Evolutionary conservation across 257 asterid genomes (phyloP), one percentile per base, ranked within the genome.

Genomic region (Anisodus acutangulus): DNA sequence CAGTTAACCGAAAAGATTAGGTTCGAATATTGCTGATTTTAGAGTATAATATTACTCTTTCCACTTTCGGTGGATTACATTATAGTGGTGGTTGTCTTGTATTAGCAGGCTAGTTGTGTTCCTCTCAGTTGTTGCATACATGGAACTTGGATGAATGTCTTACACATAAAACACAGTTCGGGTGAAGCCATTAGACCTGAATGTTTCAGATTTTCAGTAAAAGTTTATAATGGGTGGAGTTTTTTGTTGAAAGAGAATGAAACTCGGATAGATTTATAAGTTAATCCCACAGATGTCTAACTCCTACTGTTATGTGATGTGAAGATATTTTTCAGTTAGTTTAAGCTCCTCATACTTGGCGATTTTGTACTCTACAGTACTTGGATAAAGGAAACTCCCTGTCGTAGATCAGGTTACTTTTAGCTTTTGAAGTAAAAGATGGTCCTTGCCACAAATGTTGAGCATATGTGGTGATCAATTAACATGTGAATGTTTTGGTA

Each of bases 331-430:
- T 71, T 9, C 45, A 9, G 79, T 45, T 17, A n/a, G 31, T 45
- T 71, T 43, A 71, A n/a, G 58, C 79, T 71, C 58, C 58, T 71
- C 35, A 10, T n/a, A 43, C 35, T 41, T 43, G 37, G n/a, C 5
- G 35, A 39, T 70, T 70, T n/a, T 71, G 39, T n/a, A 71, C 79
- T n/a, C 39, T 71, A 71, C 53, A n/a, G 57, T 71, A 71, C 79
- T 70, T 71, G 79, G 0, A 45, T 45, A 41, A 69, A 41, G 9
- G 0, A 49, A 16, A 69, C 35, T 2, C 12, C 53, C 35, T 41
- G 16, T 6, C 26, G 54, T 69, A 8, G 15, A 41, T 16, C 78
- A 41, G 54, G 16, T 41, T 16, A 8, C 31, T 2, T 68, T 69
- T 69, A 41, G 54, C 78, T 69, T 41, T 69, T 16, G 8, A 69